Percentiles rank a stretch among this genome's conserved stretches.
These are phyloP conservation scores for Zymoseptoria ardabiliae DNA, from an alignment of 2,329 filamentous ascomycete species.

Conservation along the genomic window DNA sequence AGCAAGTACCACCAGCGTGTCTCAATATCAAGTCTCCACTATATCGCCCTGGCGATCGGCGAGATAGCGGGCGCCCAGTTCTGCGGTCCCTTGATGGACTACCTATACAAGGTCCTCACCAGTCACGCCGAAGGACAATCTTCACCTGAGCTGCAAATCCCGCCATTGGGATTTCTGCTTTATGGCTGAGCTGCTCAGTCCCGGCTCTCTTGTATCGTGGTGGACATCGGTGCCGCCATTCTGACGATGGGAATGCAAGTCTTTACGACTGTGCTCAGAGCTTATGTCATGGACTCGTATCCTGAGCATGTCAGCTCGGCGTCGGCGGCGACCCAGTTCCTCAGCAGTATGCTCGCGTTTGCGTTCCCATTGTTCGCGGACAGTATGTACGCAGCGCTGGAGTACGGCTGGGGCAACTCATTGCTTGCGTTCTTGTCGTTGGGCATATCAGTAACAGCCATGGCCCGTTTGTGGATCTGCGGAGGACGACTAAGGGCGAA, in stretches of 20 bases:
- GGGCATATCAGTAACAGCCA: conserved; percentile 6
- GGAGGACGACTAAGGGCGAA: conserved; percentile 10
- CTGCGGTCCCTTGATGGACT: conserved; percentile 14
- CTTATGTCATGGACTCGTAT: conserved; percentile 42
- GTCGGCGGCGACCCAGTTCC: conserved; percentile 40
- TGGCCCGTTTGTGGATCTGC: conserved; percentile 9
- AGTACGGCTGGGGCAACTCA: conserved; percentile 33
- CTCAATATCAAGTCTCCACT: conserved; percentile 33
- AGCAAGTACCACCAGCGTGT: conserved; percentile 31
- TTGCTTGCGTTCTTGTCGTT: conserved; percentile 9
- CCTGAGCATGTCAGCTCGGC: conserved; percentile 42
- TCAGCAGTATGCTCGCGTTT: conserved; percentile 42
- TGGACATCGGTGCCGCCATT: conserved; percentile 18
- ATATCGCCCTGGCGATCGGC: conserved; percentile 38
- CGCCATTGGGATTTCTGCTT: conserved; percentile 31
- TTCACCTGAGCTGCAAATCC: conserved; percentile 18
- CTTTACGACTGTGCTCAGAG: conserved; percentile 7
- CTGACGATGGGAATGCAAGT: conserved; percentile 11
- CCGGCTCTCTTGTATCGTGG: conserved; percentile 32
- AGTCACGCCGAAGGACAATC: conserved; percentile 1
- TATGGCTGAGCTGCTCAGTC: conserved; percentile 42
- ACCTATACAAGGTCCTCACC: conserved; percentile 8
- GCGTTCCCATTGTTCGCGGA: conserved; percentile 45
- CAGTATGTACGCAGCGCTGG: conserved; percentile 30
- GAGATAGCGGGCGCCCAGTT: conserved; percentile 25